Conservation (phyloP, 1,139 yeast genomes). For the Meyerozyma guilliermondii region DNA sequence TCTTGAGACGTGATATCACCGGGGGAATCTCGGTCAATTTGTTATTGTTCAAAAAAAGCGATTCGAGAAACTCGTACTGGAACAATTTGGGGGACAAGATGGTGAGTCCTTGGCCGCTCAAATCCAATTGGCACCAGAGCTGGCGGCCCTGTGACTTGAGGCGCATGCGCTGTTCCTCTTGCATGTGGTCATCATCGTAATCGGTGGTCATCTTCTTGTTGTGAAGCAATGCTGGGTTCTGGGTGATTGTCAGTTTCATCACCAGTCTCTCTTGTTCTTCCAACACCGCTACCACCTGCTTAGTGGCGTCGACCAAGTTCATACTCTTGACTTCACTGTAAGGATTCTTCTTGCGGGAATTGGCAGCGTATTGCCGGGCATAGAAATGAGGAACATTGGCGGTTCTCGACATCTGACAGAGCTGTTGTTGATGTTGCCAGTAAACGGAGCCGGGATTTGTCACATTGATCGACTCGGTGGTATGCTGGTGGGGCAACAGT, state of each 20-base stretch:
- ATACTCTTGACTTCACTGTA: slow-evolving; percentile 38
- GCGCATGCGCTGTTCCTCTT: slow-evolving; percentile 71
- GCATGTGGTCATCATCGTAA: slow-evolving; percentile 69
- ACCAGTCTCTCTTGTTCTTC: slow-evolving; percentile 39
- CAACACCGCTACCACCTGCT: slow-evolving; percentile 38
- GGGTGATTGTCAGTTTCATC: slow-evolving; percentile 14
- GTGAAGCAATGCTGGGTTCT: slow-evolving; percentile 44
- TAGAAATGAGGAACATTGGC: slow-evolving; percentile 77
- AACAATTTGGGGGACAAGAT: slow-evolving; percentile 69
- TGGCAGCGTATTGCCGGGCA: slow-evolving; percentile 88
- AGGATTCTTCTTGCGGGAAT: slow-evolving; percentile 57
- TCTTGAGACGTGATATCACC: slow-evolving; percentile 63
- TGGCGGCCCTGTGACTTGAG: slow-evolving; percentile 69
- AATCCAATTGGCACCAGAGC: slow-evolving; percentile 91
- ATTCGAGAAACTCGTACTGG: slow-evolving; percentile 79
- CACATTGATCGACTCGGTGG: slow-evolving; percentile 32
- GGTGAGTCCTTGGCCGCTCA: slow-evolving; percentile 83
- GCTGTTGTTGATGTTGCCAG: slow-evolving; percentile 87
- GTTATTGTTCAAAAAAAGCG: slow-evolving; percentile 84
- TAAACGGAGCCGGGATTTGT: slow-evolving; percentile 50
- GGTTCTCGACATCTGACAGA: slow-evolving; percentile 73
- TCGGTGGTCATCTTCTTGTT: slow-evolving; percentile 56
- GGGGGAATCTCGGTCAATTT: slow-evolving; percentile 65
- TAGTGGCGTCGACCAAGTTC: slow-evolving; percentile 54
- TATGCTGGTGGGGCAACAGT: slow-evolving; percentile 14